Base-by-base conservation (phyloP, 352 stramenopile genomes). In the Aphanomyces euteiches region DNA sequence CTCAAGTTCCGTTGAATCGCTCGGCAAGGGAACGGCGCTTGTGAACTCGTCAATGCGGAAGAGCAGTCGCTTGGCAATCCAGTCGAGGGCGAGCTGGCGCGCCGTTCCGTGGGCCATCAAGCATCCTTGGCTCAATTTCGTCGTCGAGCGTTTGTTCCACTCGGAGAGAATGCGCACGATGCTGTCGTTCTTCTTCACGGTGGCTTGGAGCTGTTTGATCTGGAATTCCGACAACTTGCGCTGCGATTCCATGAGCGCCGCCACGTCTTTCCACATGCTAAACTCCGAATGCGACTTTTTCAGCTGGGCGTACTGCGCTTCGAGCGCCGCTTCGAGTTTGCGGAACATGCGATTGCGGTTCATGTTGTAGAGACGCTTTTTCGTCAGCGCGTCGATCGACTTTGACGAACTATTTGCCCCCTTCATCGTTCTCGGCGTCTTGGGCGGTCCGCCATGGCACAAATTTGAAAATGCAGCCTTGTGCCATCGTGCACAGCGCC, bases 291-390 rank as follows among this genome's bases (percentile, higher is more conserved):
- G 10, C 10, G 10, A 12, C 10, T 50, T n/a, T 8, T n/a, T 12
- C 43, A 50, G 43, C 10, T n/a, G 43, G 10, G 17, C 43, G 43
- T n/a, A 12, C 43, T 12, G 10, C 10, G 43, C 2, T 50, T 50
- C 43, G 43, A 50, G 43, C 10, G 43, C 43, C 43, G 43, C 43
- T 50, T 50, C 43, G 17, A 50, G 43, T n/a, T 50, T 50, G 10
- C 43, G 43, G 17, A 12, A 50, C 43, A 50, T 50, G 43, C 43
- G 43, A 50, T 50, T 50, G 10, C 43, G 43, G 43, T 50, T 50
- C 43, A 50, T 50, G 43, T 50, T 50, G 43, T 50, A 50, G 43
- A 50, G 43, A n/a, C 43, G 43, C 43, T 50, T 50, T n/a, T 50
- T 50, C 10, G 43, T n/a, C 10, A 28, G 2, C 2, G 28, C 28